Base-by-base conservation (phyloP, 306 rosid species). In the Luffa aegyptiaca region DNA sequence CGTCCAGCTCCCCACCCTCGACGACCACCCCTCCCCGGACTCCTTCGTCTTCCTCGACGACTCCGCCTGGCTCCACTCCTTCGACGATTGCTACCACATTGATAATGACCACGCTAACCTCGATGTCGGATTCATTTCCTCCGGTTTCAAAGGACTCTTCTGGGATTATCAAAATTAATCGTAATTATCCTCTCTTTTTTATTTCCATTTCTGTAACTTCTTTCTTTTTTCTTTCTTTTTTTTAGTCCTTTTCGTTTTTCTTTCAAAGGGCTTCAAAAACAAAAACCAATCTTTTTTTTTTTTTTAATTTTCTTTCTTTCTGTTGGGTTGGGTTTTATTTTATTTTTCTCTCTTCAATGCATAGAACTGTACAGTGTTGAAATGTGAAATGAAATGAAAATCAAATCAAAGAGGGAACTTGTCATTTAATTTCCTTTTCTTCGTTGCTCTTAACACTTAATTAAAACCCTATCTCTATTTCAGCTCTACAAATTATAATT, bases 1-100 rank as follows among this genome's bases (percentile, higher is more conserved):
- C 13, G 88, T 90, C 0, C 87, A 91, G 84, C 82, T 96, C 70
- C 99, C 98, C 1, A 81, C 83, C 3, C 81, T 96, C 62, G 92
- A 84, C 1, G 72, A 41, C 5, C 84, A 86, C 44, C 79, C 81
- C 57, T 81, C 81, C 57, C 72, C 80, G 0, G 88, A 82, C 14
- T 96, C 93, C 81, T 89, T 93, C 31, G 93, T 93, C 26, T 90
- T 85, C 1, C 49, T 88, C 31, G 31, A 26, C 31, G 31, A 26
- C 31, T 26, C 31, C 31, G 31, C 31, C 31, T 26, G 31, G 31
- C 31, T 26, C 31, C 31, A 26, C 31, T 0, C 31, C 31, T 26
- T 26, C 31, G 31, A 26, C 31, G 31, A 26, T 26, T 26, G 31
- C 31, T 26, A 26, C 31, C 31, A 26, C 31, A 26, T 26, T 1